A percentile compares a stretch with the other conserved stretches of the same genome.
These are phyloP conservation scores for Tritrichomonas foetus DNA, from an alignment of 208 protist species.

Conservation along the genomic window DNA sequence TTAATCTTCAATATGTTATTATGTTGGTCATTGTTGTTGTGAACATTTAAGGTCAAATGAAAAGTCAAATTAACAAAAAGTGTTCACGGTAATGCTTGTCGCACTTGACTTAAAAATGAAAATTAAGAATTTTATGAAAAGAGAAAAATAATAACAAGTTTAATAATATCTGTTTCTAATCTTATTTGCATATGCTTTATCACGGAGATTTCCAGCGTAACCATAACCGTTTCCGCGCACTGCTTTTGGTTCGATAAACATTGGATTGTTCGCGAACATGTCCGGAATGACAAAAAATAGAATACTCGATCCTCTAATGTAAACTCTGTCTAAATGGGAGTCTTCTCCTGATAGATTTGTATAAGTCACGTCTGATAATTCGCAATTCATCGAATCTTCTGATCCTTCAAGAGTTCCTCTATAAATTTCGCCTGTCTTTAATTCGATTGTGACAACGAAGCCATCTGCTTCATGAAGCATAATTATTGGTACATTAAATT, in stretches of 20 bases:
- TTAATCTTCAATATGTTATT: too few relatives aligned
- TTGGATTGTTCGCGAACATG: not conserved
- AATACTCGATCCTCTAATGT: constrained; percentile 7
- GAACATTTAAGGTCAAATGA: too few relatives aligned
- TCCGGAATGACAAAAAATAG: not conserved
- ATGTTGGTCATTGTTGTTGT: too few relatives aligned
- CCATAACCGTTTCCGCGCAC: not conserved
- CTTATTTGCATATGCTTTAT: not conserved
- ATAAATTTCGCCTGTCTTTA: constrained; percentile 10
- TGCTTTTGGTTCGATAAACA: not conserved
- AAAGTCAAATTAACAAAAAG: too few relatives aligned
- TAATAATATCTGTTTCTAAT: not conserved
- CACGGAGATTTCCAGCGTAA: not conserved
- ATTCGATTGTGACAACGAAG: not conserved
- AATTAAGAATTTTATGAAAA: too few relatives aligned
- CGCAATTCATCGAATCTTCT: constrained; percentile 28
- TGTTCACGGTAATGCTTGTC: too few relatives aligned
- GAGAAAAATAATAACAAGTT: not conserved
- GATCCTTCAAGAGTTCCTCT: not conserved
- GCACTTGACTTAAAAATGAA: too few relatives aligned
- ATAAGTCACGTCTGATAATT: not conserved
- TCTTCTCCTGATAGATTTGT: constrained; percentile 9
- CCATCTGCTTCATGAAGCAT: constrained; percentile 16
- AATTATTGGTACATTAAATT: not conserved
- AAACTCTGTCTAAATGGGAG: not conserved